phyloP scores from a whole-genome alignment of 1,284 basidiomycete genomes.

The Ganoderma lingzhi region DNA sequence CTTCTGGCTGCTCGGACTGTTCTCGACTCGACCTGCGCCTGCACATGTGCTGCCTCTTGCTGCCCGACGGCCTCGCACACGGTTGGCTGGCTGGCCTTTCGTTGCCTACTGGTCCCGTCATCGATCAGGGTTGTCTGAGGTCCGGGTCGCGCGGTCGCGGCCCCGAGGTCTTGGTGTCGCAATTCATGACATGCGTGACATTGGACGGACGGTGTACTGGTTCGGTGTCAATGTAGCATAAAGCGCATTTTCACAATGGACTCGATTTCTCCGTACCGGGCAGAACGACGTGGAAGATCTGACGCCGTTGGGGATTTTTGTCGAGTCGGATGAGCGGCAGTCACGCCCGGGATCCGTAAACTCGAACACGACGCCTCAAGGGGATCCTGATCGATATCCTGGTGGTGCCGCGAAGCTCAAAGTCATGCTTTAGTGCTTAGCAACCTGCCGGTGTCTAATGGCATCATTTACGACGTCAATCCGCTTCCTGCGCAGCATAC shows the following conservation, averaged over 20 bases:
- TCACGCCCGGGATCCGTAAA: not conserved
- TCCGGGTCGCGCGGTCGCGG: not conserved
- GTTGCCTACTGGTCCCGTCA: not conserved
- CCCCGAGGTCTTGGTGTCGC: not conserved
- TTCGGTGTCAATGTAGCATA: not conserved
- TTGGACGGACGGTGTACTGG: not conserved
- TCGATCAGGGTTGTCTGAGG: not conserved
- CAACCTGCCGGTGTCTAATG: not conserved
- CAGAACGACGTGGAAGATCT: not conserved
- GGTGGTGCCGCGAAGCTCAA: not conserved
- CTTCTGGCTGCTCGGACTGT: not conserved
- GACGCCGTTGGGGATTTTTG: not conserved
- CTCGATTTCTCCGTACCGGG: not conserved
- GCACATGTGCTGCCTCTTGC: slow-evolving; percentile 12
- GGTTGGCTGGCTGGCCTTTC: not conserved
- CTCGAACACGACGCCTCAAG: not conserved
- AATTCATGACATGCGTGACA: not conserved
- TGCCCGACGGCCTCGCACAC: not conserved
- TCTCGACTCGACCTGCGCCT: slow-evolving; percentile 13
- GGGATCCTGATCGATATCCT: no score
- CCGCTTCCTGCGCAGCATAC: not conserved
- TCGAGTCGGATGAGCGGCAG: slow-evolving; percentile 3
- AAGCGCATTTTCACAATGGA: not conserved
- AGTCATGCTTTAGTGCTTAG: not conserved
- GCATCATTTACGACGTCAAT: not conserved